Evolutionary conservation across 1,139 yeast genomes (phyloP).

Genomic region (Taiozyma sp.): DNA sequence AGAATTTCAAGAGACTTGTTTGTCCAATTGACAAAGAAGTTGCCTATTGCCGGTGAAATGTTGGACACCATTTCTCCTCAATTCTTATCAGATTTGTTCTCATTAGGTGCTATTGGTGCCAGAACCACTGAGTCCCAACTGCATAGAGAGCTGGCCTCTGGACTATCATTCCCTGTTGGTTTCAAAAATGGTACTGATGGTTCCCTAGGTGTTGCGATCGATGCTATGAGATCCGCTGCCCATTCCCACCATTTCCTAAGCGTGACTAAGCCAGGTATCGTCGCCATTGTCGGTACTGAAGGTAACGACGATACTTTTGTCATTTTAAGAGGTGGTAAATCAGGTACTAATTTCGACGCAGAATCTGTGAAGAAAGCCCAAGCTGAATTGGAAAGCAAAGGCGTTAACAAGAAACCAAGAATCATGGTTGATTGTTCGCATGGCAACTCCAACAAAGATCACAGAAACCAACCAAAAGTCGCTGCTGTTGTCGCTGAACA

Average conservation of each 20-base stretch:
- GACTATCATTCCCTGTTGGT: slow-evolving; percentile 94
- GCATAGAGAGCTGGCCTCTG: slow-evolving; percentile 94
- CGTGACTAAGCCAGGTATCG: slow-evolving; percentile 92
- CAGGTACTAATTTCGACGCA: slow-evolving; percentile 85
- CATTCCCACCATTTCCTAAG: slow-evolving; percentile 93
- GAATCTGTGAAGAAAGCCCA: slow-evolving; percentile 67
- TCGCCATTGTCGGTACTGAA: slow-evolving; percentile 91
- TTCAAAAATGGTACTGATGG: slow-evolving; percentile 98
- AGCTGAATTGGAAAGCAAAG: slow-evolving; percentile 57
- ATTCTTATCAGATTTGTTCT: slow-evolving; percentile 82
- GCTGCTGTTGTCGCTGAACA: slow-evolving; percentile 78
- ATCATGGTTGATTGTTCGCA: slow-evolving; percentile 98
- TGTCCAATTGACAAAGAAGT: slow-evolving; percentile 69
- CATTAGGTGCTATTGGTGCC: slow-evolving; percentile 96
- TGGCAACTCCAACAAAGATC: slow-evolving; percentile 89
- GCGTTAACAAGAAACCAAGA: slow-evolving; percentile 51
- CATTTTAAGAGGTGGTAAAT: slow-evolving; percentile 92
- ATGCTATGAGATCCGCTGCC: slow-evolving; percentile 89
- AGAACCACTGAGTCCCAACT: slow-evolving; percentile 97
- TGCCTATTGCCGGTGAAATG: slow-evolving; percentile 98
- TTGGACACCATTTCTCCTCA: slow-evolving; percentile 96
- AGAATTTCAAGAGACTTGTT: slow-evolving; percentile 85
- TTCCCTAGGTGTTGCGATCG: slow-evolving; percentile 84
- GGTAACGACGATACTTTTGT: slow-evolving; percentile 91
- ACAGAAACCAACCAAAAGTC: slow-evolving; percentile 91